phyloP scores from a whole-genome alignment of 805 yeast genomes.

The Tetrapisispora nanseiensis region DNA sequence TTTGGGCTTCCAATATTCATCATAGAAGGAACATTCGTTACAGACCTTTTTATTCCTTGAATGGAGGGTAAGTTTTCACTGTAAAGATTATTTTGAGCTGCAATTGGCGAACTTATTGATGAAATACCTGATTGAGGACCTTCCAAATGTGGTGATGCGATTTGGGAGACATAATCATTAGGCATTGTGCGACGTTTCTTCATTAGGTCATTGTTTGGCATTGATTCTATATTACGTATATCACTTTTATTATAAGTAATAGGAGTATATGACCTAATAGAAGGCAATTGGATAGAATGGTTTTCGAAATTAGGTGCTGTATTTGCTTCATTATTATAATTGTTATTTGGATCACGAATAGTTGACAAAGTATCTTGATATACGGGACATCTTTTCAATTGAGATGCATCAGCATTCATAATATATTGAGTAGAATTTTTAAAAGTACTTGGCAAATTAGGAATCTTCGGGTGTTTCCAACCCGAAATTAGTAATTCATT shows the following conservation, averaged over 20 bases:
- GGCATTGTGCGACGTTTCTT: constrained; percentile 16
- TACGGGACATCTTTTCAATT: constrained; percentile 29
- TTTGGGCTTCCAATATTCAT: background rate
- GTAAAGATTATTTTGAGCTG: background rate
- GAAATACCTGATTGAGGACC: constrained; percentile 1
- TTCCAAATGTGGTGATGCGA: background rate
- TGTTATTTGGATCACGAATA: constrained; percentile 13
- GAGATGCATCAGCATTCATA: constrained; percentile 26
- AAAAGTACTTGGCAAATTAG: constrained; percentile 22
- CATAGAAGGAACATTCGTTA: background rate
- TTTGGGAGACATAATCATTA: constrained; percentile 6
- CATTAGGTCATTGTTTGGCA: constrained; percentile 9
- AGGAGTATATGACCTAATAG: constrained; percentile 26
- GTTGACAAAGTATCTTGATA: constrained; percentile 31
- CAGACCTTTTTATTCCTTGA: background rate
- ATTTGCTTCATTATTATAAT: constrained; percentile 5
- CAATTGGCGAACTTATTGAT: background rate
- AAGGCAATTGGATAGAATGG: constrained; percentile 17
- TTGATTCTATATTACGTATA: constrained; percentile 16
- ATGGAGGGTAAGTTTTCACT: constrained; percentile 2
- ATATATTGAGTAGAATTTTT: constrained; percentile 28
- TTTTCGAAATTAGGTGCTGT: background rate
- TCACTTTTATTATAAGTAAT: constrained; percentile 27
- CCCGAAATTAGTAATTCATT: constrained; percentile 3
- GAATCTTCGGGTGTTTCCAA: constrained; percentile 20